Evolutionary conservation across 257 asterid genomes (phyloP).

Genomic region (Jasminum sambac): DNA sequence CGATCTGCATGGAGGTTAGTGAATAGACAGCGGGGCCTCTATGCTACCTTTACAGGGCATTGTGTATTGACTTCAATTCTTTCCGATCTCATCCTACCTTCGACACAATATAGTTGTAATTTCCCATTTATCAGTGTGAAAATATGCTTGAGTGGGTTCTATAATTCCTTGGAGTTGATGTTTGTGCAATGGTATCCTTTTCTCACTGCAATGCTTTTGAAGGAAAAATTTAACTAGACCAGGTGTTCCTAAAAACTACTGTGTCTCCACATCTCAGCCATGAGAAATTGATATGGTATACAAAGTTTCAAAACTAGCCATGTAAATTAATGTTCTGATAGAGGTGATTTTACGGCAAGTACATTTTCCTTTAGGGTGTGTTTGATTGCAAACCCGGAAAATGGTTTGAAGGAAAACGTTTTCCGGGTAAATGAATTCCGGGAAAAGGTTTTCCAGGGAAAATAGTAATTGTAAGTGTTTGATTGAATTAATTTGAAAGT

Average conservation of each 20-base stretch:
- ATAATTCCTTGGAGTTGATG: background rate
- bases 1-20: conserved; percentile 99
- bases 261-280: background rate
- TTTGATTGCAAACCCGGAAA: no score
- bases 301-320: background rate
- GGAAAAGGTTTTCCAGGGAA: no score
- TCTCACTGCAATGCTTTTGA: background rate
- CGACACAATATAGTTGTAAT: conserved; percentile 13
- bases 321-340: background rate
- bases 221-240: background rate
- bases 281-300: background rate
- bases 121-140: conserved; percentile 14
- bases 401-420: no score
- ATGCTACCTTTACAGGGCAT: background rate
- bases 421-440: no score
- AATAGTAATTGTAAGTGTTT: no score
- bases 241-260: background rate
- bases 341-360: background rate
- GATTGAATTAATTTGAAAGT: no score
- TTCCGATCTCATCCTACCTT: background rate
- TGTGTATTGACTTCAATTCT: conserved; percentile 2
- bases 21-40: conserved; percentile 18
- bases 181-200: background rate
- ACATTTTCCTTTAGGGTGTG: background rate
- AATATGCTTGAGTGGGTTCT: background rate